phyloP scores from a whole-genome alignment of 1,284 basidiomycete genomes.

The Pulveroboletus sp. region DNA sequence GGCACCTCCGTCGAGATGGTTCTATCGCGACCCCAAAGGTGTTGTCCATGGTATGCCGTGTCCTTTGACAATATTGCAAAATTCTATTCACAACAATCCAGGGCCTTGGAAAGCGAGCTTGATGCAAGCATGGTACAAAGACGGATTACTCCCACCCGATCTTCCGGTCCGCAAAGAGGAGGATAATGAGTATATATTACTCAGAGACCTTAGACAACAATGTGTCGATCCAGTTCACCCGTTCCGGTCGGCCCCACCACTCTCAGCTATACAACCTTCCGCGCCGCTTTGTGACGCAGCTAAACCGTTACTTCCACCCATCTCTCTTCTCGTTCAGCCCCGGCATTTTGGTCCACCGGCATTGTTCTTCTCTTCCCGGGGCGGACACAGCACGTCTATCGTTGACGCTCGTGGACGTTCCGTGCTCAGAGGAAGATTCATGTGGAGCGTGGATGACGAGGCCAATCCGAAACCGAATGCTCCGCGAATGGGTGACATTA shows the following conservation, averaged over 20 bases:
- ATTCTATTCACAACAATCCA: conserved; percentile 33
- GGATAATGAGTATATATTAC: conserved; percentile 62
- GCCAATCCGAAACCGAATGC: conserved; percentile 42
- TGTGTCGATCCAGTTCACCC: conserved; percentile 76
- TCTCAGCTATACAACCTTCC: conserved; percentile 24
- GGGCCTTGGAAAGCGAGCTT: conserved; percentile 83
- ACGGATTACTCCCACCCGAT: conserved; percentile 75
- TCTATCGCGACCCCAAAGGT: conserved; percentile 77
- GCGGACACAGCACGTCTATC: conserved; percentile 80
- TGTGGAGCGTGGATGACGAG: conserved; percentile 72
- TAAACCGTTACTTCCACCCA: conserved; percentile 69
- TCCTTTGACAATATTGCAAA: background rate
- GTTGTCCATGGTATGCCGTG: conserved; percentile 65
- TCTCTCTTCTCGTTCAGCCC: conserved; percentile 80
- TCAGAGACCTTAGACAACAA: conserved; percentile 73
- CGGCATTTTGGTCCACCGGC: conserved; percentile 83
- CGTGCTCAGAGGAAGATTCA: conserved; percentile 73
- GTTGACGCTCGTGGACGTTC: conserved; percentile 81
- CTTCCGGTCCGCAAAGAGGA: conserved; percentile 76
- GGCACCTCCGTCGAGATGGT: conserved; percentile 70
- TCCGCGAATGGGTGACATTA: conserved; percentile 73
- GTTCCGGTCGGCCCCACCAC: conserved; percentile 57
- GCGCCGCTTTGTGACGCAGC: conserved; percentile 38
- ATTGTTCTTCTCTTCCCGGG: conserved; percentile 82
- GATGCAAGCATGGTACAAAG: conserved; percentile 85